Evolutionary conservation across 192 early-diverging fungal species (phyloP), one percentile per base, ranked within the genome.

Genomic region (Rhizoclosmatium globosum): DNA sequence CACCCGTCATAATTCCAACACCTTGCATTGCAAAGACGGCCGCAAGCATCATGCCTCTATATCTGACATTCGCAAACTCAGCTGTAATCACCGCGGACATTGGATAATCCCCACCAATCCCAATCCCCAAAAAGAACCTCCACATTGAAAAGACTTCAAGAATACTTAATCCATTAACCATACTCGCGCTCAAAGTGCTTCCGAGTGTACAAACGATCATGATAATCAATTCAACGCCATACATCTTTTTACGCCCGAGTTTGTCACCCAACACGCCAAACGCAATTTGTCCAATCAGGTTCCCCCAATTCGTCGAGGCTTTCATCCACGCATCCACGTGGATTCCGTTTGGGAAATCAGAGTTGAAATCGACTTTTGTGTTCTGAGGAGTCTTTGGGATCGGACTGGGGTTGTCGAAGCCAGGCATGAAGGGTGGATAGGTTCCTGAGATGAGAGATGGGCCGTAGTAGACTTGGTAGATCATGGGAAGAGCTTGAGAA

Each of bases 91-190:
- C 94, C 41, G 95, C 94, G 13, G 96, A 97, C 62, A 98, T 86
- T 17, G 96, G 96, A 82, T 98, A 98, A 83, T 98, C 95, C 71
- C 95, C 95, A 74, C 96, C 96, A 76, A 97, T 91, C 79, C 97
- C 97, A 64, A 97, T 87, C 77, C 97, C 97, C 59, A 98, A 90
- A 74, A 98, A 76, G 44, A 98, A 89, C 69, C 97, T 94, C 95
- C 95, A 97, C 76, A 96, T 86, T 66, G 89, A 90, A 61, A 98
- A 83, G 43, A 95, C 88, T 76, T 88, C 81, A 39, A 92, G 87
- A 60, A 94, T 81, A 68, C 87, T 87, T 74, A 91, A 87, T 19
- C 93, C 92, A 73, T 89, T 87, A 17, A 89, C 92, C 73, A 91
- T 88, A 76, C 82, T 84, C 75, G 88, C 88, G 71, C 93, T 86